Conservation (phyloP, 768 basidiomycete species). For the Lentinula boryana region DNA sequence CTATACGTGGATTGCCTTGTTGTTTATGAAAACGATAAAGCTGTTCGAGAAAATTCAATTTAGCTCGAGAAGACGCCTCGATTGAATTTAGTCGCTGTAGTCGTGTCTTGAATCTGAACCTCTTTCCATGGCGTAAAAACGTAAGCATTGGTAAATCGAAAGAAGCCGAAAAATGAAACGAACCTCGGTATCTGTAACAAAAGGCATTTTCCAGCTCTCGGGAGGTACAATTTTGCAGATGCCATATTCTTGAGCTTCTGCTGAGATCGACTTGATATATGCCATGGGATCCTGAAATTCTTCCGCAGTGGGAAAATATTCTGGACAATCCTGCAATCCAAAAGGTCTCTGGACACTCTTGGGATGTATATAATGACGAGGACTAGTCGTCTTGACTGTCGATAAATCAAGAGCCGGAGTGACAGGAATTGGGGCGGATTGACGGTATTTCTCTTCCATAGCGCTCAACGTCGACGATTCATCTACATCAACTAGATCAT, state of each 20-base stretch:
- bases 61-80: constrained; percentile 94
- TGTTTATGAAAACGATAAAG: constrained; percentile 96
- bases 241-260: constrained; percentile 68
- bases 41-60: constrained; percentile 95
- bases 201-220: constrained; percentile 91
- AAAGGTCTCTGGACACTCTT: constrained; percentile 62
- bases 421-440: constrained; percentile 56
- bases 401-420: constrained; percentile 59
- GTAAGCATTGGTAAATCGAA: constrained; percentile 37
- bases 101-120: constrained; percentile 93
- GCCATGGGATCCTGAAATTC: constrained; percentile 94
- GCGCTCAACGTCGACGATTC: constrained; percentile 43
- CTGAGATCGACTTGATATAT: constrained; percentile 81
- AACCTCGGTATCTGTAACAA: constrained; percentile 91
- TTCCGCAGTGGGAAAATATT: constrained; percentile 82
- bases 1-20: constrained; percentile 84
- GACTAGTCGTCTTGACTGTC: constrained; percentile 63
- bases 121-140: constrained; percentile 33
- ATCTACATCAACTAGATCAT: constrained; percentile 48
- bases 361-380: constrained; percentile 32
- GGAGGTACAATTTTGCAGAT: constrained; percentile 98
- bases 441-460: constrained; percentile 42
- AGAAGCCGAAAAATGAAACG: constrained; percentile 20
- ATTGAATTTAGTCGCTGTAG: constrained; percentile 93
- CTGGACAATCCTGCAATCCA: constrained; percentile 83